Evolutionary conservation across 2,329 filamentous ascomycete species (phyloP).

Genomic region (Botryotinia calthae): DNA sequence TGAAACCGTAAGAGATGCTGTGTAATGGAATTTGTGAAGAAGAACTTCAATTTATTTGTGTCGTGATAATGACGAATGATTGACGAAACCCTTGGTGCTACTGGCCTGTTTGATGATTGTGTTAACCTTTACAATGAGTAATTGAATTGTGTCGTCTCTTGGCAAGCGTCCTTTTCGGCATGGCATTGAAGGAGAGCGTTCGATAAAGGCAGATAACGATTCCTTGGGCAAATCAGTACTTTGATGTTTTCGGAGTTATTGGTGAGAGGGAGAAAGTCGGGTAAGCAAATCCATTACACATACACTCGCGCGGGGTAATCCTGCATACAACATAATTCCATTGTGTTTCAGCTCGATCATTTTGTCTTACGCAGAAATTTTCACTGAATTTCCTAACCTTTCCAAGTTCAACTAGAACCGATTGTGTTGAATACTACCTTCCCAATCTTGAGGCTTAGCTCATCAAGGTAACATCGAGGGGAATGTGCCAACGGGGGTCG

Average conservation of each 20-base stretch:
- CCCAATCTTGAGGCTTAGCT: not conserved
- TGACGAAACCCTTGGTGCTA: not conserved
- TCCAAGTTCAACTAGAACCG: not conserved
- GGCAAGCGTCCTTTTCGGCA: not conserved
- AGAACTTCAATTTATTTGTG: not conserved
- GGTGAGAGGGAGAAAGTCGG: not conserved
- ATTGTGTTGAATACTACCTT: not conserved
- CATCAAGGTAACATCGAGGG: not conserved
- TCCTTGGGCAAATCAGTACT: not conserved
- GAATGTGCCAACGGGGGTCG: not conserved
- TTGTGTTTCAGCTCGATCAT: not conserved
- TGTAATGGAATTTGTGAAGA: not conserved
- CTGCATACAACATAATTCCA: not conserved
- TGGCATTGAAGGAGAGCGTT: not conserved
- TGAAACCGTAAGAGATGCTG: not conserved
- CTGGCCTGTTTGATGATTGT: not conserved
- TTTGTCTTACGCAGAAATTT: not conserved
- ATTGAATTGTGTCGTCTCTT: not conserved
- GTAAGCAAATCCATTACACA: slow-evolving; percentile 1
- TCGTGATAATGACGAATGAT: not conserved
- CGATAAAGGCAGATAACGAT: not conserved
- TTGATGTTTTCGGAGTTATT: not conserved
- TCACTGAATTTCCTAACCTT: not conserved
- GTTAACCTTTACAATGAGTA: not conserved
- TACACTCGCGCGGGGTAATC: slow-evolving; percentile 3